Conservation (phyloP, 2,329 filamentous ascomycete genomes). For the Xylariaceae sp. region DNA sequence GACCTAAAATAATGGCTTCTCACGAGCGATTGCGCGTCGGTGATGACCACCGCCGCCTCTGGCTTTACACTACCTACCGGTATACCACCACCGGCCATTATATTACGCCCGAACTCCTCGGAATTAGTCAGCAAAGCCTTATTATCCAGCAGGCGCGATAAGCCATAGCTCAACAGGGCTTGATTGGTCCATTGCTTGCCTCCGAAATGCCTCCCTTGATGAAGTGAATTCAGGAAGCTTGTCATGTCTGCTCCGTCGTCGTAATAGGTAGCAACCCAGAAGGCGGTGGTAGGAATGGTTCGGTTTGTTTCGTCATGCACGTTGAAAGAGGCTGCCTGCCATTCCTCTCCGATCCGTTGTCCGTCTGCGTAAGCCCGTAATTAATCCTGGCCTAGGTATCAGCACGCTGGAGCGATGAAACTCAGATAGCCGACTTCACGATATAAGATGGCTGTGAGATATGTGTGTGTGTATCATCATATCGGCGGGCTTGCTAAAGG, state of each 20-base stretch:
- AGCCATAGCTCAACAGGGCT: too few species aligned
- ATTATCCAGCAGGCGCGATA: too few species aligned
- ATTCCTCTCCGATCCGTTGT: not conserved
- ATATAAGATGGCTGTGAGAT: not conserved
- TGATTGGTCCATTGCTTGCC: too few species aligned
- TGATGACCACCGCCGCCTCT: too few species aligned
- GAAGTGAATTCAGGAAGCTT: too few species aligned
- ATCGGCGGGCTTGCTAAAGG: not conserved
- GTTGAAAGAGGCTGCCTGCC: not conserved
- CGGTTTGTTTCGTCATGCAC: not conserved
- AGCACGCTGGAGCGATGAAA: not conserved
- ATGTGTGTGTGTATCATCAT: not conserved
- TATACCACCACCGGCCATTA: too few species aligned
- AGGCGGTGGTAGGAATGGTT: not conserved
- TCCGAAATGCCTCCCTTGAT: too few species aligned
- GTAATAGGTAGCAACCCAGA: not conserved
- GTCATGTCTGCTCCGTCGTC: not conserved
- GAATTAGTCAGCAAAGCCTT: too few species aligned
- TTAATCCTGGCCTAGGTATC: not conserved
- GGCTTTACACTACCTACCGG: too few species aligned
- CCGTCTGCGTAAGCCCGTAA: not conserved
- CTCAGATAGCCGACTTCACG: not conserved
- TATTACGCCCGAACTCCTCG: too few species aligned
- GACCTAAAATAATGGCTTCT: slow-evolving; percentile 9
- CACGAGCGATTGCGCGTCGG: slow-evolving; percentile 6